phyloP scores from a whole-genome alignment of 805 yeast species.

The Saturnispora sekii region DNA sequence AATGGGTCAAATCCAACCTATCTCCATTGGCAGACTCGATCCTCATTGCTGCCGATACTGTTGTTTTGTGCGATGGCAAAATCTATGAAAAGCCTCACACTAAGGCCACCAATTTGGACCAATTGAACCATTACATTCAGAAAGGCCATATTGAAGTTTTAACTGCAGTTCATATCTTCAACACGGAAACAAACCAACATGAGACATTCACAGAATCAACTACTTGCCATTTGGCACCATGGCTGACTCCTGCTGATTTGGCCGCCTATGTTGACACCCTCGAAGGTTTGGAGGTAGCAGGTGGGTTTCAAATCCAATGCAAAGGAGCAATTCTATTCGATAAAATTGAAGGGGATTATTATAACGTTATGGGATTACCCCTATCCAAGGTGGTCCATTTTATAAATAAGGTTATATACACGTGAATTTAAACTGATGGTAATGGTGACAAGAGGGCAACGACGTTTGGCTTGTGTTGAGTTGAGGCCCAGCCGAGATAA shows the following conservation, averaged over 20 bases:
- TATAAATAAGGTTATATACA: slow-evolving; percentile 1
- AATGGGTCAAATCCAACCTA: slow-evolving; percentile 40
- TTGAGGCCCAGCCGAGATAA: slow-evolving; percentile 80
- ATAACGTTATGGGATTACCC: slow-evolving; percentile 85
- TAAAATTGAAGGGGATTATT: slow-evolving; percentile 67
- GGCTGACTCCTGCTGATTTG: slow-evolving; percentile 45
- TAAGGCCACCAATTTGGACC: slow-evolving; percentile 38
- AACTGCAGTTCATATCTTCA: slow-evolving; percentile 44
- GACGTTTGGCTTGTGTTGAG: slow-evolving; percentile 76
- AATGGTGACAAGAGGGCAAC: slow-evolving; percentile 70
- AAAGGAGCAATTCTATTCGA: slow-evolving; percentile 56
- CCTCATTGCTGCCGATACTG: slow-evolving; percentile 70
- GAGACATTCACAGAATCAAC: slow-evolving; percentile 16
- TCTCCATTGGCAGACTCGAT: slow-evolving; percentile 17
- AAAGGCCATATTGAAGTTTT: slow-evolving; percentile 36
- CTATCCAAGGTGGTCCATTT: slow-evolving; percentile 28
- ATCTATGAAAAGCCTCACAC: slow-evolving; percentile 77
- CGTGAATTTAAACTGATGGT: slow-evolving; percentile 49
- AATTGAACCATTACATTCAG: slow-evolving; percentile 34
- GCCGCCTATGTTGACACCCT: slow-evolving; percentile 52
- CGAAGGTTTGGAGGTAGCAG: slow-evolving; percentile 81
- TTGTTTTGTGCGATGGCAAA: slow-evolving; percentile 45
- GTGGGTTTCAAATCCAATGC: slow-evolving; percentile 84
- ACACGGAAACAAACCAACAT: slow-evolving; percentile 10
- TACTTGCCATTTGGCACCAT: slow-evolving; percentile 30